Base-by-base conservation (phyloP, 1,284 basidiomycete genomes). In the Boletus hoseneyae region DNA sequence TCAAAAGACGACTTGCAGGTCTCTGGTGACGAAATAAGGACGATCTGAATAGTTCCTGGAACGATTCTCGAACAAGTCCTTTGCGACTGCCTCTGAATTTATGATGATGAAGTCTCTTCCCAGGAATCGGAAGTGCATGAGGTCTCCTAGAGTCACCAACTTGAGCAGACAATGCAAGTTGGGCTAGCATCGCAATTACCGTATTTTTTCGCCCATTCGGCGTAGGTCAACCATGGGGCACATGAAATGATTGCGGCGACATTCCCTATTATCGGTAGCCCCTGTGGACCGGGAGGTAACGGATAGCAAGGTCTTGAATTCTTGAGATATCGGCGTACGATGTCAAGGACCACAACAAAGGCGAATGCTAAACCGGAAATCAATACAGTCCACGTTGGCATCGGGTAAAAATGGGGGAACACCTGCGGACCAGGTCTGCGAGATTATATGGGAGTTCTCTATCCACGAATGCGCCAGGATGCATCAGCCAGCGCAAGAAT, bases 11-110 rank as follows among this genome's bases (percentile, higher is more conserved):
- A 46, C 45, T 37, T 48, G 35, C 60, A 63, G 9, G 21, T 42
- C 40, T 43, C 38, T 61, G 19, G 60, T 63, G 5, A 45, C 21
- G 61, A 61, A 30, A 41, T 40, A 53, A 16, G 57, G 57, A 3
- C 58, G 58, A 9, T 58, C 58, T 3, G 56, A 70, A 52, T 74
- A 74, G 15, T 65, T 63, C 2, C 53, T 58, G 6, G 73, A 73
- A 15, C 74, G 67, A 42, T 69, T 73, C 16, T 76, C 75, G 11
- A 79, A 65, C n/a, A 79, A 60, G 4, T 73, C 74, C 11, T 54
- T 61, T 4, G 66, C 70, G 13, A 67, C 59, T 33, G 68, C 59
- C 9, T 67, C 45, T 0, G 71, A 70, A 53, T 74, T 73, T 4
- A 76, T 54, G 25, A 77, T 56, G 38, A 79, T 56, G 5, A 73